These are phyloP conservation scores for Boletus tylopilopsis DNA, from an alignment of 768 basidiomycete genomes.

Conservation along the genomic window DNA sequence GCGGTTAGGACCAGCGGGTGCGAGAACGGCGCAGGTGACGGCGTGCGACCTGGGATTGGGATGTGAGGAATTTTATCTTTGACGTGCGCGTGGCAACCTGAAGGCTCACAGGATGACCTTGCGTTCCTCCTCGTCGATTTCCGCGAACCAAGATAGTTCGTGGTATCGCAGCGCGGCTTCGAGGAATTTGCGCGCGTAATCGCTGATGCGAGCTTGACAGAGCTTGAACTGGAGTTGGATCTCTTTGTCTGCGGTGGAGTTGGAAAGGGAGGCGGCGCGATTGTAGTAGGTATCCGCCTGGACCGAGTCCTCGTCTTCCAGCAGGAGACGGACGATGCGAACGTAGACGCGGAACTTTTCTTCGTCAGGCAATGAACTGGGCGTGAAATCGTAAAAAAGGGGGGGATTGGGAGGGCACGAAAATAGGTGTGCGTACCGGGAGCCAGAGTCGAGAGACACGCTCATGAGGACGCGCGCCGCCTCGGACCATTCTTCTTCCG, in stretches of 20 bases:
- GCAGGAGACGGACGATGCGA: conserved; percentile 87
- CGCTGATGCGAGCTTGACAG: conserved; percentile 91
- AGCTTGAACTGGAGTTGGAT: conserved; percentile 84
- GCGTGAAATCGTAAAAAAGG: not conserved
- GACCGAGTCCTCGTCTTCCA: conserved; percentile 96
- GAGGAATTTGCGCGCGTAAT: conserved; percentile 87
- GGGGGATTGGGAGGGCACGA: not conserved
- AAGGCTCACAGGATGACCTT: conserved; percentile 79
- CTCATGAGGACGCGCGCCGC: conserved; percentile 91
- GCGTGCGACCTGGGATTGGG: conserved; percentile 91
- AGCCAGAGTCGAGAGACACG: conserved; percentile 86
- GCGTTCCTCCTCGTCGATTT: conserved; percentile 93
- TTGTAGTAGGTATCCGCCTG: conserved; percentile 99
- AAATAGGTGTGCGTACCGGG: conserved; percentile 51
- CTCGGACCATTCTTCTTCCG: conserved; percentile 90
- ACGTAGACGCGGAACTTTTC: conserved; percentile 91
- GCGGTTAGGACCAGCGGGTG: conserved; percentile 94
- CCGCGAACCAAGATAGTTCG: conserved; percentile 86
- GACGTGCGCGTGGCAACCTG: conserved; percentile 9
- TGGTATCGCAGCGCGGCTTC: conserved; percentile 95
- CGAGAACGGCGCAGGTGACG: conserved; percentile 93
- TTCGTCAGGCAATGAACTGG: conserved; percentile 65
- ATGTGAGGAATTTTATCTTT: not conserved
- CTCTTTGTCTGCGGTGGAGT: conserved; percentile 74
- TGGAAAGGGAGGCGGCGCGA: conserved; percentile 86